Percentiles rank a stretch among this genome's conserved stretches.
phyloP scores from a whole-genome alignment of 352 stramenopile species.

The Phytophthora boehmeriae region DNA sequence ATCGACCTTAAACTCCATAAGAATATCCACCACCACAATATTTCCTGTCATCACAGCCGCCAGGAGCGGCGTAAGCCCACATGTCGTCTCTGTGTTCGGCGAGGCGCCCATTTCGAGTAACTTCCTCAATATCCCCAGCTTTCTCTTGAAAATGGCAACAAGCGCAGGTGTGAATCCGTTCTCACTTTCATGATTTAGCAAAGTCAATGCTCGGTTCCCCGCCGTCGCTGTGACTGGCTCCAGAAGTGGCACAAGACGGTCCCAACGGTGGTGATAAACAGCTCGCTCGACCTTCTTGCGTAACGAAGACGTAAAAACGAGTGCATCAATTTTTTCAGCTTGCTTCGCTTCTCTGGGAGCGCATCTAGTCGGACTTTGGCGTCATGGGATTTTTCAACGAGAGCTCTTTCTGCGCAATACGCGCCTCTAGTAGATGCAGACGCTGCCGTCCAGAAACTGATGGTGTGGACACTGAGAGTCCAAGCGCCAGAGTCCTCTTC shows the following conservation, averaged over 20 bases:
- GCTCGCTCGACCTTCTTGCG: slow-evolving; percentile 53
- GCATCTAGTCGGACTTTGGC: slow-evolving; percentile 52
- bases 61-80: slow-evolving; percentile 60
- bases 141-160: slow-evolving; percentile 45
- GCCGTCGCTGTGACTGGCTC: slow-evolving; percentile 21
- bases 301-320: slow-evolving; percentile 33
- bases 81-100: slow-evolving; percentile 42
- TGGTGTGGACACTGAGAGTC: slow-evolving; percentile 39
- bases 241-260: slow-evolving; percentile 48
- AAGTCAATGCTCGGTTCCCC: slow-evolving; percentile 9
- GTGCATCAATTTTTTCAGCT: slow-evolving; percentile 37
- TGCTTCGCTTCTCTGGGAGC: slow-evolving; percentile 38
- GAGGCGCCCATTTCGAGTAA: slow-evolving; percentile 57
- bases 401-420: slow-evolving; percentile 43
- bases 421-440: slow-evolving; percentile 34
- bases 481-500: slow-evolving; percentile 36
- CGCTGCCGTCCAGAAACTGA: slow-evolving; percentile 34
- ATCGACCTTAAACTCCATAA: slow-evolving; percentile 51
- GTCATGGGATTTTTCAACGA: slow-evolving; percentile 24
- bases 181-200: slow-evolving; percentile 60
- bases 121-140: slow-evolving; percentile 41
- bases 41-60: slow-evolving; percentile 51
- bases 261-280: slow-evolving; percentile 47
- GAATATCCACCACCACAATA: slow-evolving; percentile 48
- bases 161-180: slow-evolving; percentile 64